Percentiles rank a stretch among this genome's conserved stretches.
These are phyloP conservation scores for Ceratocystis colombiana DNA, from an alignment of 2,329 filamentous ascomycete species.

Conservation along the genomic window DNA sequence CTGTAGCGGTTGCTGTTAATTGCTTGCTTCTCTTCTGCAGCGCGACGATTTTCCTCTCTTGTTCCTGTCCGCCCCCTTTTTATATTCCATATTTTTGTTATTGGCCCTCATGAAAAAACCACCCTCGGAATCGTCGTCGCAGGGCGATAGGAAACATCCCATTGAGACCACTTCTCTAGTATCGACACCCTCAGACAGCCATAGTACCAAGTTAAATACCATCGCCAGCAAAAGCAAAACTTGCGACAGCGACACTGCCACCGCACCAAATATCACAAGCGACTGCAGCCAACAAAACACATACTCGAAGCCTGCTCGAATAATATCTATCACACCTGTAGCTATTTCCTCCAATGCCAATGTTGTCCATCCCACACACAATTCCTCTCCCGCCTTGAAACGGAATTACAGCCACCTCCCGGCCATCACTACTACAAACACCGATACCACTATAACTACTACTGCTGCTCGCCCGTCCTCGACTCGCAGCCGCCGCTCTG, in stretches of 20 bases:
- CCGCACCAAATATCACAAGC: not conserved
- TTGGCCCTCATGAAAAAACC: constrained; percentile 23
- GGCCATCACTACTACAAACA: constrained; percentile 9
- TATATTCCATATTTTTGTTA: not conserved
- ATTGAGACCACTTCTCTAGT: constrained; percentile 16
- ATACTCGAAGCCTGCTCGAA: not conserved
- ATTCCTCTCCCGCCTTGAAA: not conserved
- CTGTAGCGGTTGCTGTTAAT: constrained; percentile 8
- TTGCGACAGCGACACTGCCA: not conserved
- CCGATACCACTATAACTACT: constrained; percentile 1
- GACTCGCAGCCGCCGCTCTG: constrained; percentile 29
- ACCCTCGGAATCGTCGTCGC: constrained; percentile 20
- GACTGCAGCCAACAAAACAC: constrained; percentile 10
- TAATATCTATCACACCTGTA: not conserved
- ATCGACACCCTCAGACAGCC: constrained; percentile 5
- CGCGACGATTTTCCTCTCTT: constrained; percentile 2
- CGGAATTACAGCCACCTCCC: constrained; percentile 5
- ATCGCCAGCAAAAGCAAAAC: constrained; percentile 1
- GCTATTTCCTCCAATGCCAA: constrained; percentile 5
- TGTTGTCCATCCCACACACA: not conserved
- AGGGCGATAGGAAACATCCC: constrained; percentile 22
- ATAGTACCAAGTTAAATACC: not conserved
- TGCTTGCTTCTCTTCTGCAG: not conserved
- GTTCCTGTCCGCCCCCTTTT: not conserved
- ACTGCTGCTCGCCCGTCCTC: constrained; percentile 28